Evolutionary conservation across 768 basidiomycete species (phyloP), one percentile per base, ranked within the genome.

Genomic region (Hydnomerulius pinastri): DNA sequence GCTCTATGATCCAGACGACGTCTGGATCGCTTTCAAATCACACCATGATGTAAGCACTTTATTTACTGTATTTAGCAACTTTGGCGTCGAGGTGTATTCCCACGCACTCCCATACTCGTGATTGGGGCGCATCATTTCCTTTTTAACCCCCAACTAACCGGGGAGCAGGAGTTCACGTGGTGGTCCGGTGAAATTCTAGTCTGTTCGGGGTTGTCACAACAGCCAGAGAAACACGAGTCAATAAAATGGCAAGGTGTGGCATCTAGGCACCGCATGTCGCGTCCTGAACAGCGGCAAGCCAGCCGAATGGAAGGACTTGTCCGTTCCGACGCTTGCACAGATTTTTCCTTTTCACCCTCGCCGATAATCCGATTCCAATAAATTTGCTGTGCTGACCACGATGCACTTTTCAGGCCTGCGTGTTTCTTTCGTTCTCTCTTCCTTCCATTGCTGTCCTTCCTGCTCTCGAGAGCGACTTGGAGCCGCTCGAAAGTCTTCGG

Each of bases 401-500:
- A 45, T 38, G 21, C 35, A 21, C 24, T 23, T 36, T 53, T 51
- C 57, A 87, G 84, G 86, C 85, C 28, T 70, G 72, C 45, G 69
- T 73, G 49, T 78, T 79, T 39, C 81, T 86, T 49, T 71, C 76
- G 29, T 73, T 83, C 50, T 74, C 79, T 33, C 68, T 75, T 43
- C 65, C 72, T 6, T 60, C 68, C 8, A 71, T 85, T 58, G 71
- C 75, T 24, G 71, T 79, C 32, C 67, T 77, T 12, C 73, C 83
- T 37, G 86, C 83, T 28, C 77, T 85, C 41, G 83, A 86, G 63
- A 66, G 66, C 46, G 84, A 87, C 59, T 73, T 87, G 32, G 79
- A 85, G 59, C 83, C 84, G 8, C 75, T 83, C 49, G 69, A 76
- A 46, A 83, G 81, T 48, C 71, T 87, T 51, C 68, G 71, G 58